Evolutionary conservation across 352 stramenopile genomes (phyloP), one percentile per base, ranked within the genome.

Genomic region (Phytopythium helicoides): DNA sequence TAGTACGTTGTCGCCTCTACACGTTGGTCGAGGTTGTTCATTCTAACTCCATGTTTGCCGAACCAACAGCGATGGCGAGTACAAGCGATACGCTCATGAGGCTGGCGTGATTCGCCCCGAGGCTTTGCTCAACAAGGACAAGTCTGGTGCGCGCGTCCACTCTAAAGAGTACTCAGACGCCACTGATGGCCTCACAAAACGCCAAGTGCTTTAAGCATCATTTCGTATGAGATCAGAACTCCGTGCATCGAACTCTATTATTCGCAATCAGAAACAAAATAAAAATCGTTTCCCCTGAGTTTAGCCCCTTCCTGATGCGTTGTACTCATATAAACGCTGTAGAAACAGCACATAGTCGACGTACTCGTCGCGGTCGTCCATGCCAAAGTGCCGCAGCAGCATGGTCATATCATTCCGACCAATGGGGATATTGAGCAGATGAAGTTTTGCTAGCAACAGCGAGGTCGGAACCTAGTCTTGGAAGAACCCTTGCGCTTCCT

Each of bases 61-160:
- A 39, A 18, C 46, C 16, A 34, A 1, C 46, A 87, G 76, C 55
- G 66, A 83, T 18, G 76, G 76, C 23, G 70, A 71, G 42, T 82
- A 79, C 49, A 87, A 87, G 54, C 65, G 76, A 18, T 75, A 59
- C 34, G 58, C 60, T 7, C 58, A 80, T 36, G 76, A 87, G 37
- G 28, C 47, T 22, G 57, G 57, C 9, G 45, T 56, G 25, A 60
- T 64, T 9, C 57, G 45, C 2, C 52, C 57, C 15, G 52, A 59
- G 14, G 42, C 42, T 16, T 31, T 64, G 25, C 42, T 14, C 3
- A 52, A 31, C 11, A 41, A 40, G 19, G 28, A 40, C 18, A 52
- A 56, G 37, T 41, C 35, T 25, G 49, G 55, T 14, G 31, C 58
- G 3, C 14, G 26, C 4, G 38, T 54, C 9, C n/a, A 52, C 33